These are phyloP conservation scores for Talaromyces amestolkiae DNA, from an alignment of 2,329 filamentous ascomycete genomes.

Conservation along the genomic window DNA sequence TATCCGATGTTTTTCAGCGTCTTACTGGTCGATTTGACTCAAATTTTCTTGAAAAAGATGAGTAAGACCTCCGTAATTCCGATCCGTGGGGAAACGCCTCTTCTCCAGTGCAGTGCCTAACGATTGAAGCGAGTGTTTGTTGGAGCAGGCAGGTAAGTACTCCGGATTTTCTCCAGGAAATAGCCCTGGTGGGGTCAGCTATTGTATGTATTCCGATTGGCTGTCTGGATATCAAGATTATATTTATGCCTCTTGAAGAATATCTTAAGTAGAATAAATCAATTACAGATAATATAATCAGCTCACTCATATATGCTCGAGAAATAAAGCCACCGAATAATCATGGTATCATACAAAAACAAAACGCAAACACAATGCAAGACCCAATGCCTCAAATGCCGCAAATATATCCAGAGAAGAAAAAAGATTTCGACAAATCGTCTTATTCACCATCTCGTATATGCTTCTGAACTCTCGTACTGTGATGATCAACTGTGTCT, in stretches of 20 bases:
- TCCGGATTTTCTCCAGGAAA: slow-evolving; percentile 5
- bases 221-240: neutral
- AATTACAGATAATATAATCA: neutral
- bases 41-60: neutral
- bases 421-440: neutral
- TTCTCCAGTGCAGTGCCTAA: neutral
- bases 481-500: slow-evolving; percentile 35
- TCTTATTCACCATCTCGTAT: slow-evolving; percentile 1
- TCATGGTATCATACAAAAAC: slow-evolving; percentile 10
- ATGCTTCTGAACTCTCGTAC: slow-evolving; percentile 1
- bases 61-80: neutral
- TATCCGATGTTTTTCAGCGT: neutral
- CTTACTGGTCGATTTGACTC: neutral
- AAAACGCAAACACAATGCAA: neutral
- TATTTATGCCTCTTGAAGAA: neutral
- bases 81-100: neutral
- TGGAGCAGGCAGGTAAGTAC: neutral
- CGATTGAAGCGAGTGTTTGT: neutral
- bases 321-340: neutral
- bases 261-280: neutral
- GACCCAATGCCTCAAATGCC: neutral
- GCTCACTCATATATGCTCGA: neutral
- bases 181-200: neutral
- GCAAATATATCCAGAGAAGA: slow-evolving; percentile 7
- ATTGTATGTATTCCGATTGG: neutral